Percentiles rank a stretch among this genome's conserved stretches.
Evolutionary conservation across 1,284 basidiomycete genomes (phyloP).

Genomic region (Athelia psychrophila): DNA sequence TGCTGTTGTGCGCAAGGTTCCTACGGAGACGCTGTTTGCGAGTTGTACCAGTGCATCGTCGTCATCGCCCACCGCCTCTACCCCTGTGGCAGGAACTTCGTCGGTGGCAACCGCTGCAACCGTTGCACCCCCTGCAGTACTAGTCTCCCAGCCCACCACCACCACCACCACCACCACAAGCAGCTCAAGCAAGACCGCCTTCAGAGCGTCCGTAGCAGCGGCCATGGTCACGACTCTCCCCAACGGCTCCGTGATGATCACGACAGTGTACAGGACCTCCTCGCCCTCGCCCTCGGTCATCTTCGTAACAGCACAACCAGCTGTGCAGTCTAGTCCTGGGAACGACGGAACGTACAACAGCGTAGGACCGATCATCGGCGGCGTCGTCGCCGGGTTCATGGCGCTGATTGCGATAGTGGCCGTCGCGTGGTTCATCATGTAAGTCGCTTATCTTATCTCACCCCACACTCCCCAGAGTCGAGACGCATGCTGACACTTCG

Average conservation of each 20-base stretch:
- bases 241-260: slow-evolving; percentile 29
- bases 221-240: slow-evolving; percentile 23
- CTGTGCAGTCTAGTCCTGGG: background rate
- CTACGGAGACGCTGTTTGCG: slow-evolving; percentile 38
- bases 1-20: slow-evolving; percentile 22
- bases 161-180: too few species aligned
- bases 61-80: slow-evolving; percentile 9
- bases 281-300: slow-evolving; percentile 21
- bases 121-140: background rate
- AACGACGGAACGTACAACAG: slow-evolving; percentile 16
- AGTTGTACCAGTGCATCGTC: slow-evolving; percentile 5
- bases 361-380: slow-evolving; percentile 48
- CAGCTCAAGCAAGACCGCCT: too few species aligned
- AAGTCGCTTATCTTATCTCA: slow-evolving; percentile 15
- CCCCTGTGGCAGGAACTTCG: too few species aligned
- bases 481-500: slow-evolving; percentile 3
- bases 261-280: slow-evolving; percentile 26
- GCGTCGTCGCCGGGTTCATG: slow-evolving; percentile 49
- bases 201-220: background rate
- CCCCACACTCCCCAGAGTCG: background rate
- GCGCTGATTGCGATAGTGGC: slow-evolving; percentile 40
- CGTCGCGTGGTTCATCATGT: slow-evolving; percentile 50
- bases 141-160: background rate
- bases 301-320: slow-evolving; percentile 16
- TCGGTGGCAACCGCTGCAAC: background rate